Evolutionary conservation across 2,329 filamentous ascomycete genomes (phyloP).

Genomic region (Bipolaris gigantea): DNA sequence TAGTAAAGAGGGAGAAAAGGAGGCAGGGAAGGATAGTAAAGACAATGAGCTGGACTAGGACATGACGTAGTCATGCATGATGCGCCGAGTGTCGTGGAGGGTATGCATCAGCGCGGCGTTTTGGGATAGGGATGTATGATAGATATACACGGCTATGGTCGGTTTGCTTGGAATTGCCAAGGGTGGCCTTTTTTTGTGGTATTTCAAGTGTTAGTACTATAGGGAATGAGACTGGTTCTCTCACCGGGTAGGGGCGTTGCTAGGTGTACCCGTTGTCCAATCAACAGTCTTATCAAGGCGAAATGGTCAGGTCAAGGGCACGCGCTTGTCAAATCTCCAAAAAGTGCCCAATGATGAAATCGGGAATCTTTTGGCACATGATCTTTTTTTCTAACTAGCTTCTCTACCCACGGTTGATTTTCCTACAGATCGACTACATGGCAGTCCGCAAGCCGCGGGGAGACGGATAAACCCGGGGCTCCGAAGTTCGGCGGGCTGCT

Average conservation of each 20-base stretch:
- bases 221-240: background rate
- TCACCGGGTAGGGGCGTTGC: background rate
- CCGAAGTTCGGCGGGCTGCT: conserved; percentile 17
- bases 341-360: too few species aligned
- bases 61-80: background rate
- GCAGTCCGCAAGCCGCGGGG: background rate
- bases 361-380: too few species aligned
- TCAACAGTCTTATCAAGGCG: too few species aligned
- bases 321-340: background rate
- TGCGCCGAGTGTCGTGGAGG: background rate
- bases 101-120: conserved; percentile 10
- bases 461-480: background rate
- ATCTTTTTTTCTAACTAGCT: too few species aligned
- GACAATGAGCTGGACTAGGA: conserved; percentile 23
- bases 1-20: conserved; percentile 9
- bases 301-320: background rate
- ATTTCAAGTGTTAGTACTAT: background rate
- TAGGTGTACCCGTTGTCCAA: background rate
- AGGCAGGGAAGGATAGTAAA: conserved; percentile 25
- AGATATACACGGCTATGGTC: background rate
- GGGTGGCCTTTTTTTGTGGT: background rate
- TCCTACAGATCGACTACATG: background rate
- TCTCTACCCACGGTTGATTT: too few species aligned
- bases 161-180: background rate
- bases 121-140: background rate